Evolutionary conservation across 306 rosid genomes (phyloP).

Genomic region (Inga oerstediana): DNA sequence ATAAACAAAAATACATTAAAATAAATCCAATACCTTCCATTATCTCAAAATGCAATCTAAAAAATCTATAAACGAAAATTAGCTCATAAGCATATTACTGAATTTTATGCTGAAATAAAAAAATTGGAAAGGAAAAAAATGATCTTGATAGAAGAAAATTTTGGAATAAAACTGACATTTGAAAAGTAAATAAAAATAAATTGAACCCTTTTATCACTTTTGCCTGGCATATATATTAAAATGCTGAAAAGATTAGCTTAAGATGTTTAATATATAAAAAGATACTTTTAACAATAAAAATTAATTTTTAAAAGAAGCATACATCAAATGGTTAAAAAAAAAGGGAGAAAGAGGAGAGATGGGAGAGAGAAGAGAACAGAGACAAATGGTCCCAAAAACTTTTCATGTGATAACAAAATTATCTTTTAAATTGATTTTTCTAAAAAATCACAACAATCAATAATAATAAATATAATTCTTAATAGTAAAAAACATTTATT

Average conservation of each 20-base stretch:
- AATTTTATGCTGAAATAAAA: neutral
- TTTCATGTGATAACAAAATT: neutral
- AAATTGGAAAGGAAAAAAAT: neutral
- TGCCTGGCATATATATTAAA: neutral
- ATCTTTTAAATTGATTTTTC: neutral
- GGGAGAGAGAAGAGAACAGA: neutral
- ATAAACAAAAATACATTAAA: neutral
- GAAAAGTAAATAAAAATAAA: neutral
- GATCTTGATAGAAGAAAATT: neutral
- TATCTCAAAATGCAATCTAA: neutral
- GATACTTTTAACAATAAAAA: neutral
- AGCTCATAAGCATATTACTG: neutral
- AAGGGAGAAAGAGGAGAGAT: neutral
- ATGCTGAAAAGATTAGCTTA: neutral
- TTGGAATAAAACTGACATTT: neutral
- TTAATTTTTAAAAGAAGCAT: neutral
- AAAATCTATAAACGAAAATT: neutral
- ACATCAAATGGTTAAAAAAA: neutral
- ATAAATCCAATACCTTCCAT: neutral
- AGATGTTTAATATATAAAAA: neutral
- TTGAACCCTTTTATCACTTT: neutral
- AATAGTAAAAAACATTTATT: too few relatives aligned
- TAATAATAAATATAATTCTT: neutral
- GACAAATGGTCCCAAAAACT: neutral
- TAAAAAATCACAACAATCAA: neutral